Evolutionary conservation across 148 eudicot species (phyloP), one percentile per base, ranked within the genome.

Genomic region (Rhododendron griersonianum): DNA sequence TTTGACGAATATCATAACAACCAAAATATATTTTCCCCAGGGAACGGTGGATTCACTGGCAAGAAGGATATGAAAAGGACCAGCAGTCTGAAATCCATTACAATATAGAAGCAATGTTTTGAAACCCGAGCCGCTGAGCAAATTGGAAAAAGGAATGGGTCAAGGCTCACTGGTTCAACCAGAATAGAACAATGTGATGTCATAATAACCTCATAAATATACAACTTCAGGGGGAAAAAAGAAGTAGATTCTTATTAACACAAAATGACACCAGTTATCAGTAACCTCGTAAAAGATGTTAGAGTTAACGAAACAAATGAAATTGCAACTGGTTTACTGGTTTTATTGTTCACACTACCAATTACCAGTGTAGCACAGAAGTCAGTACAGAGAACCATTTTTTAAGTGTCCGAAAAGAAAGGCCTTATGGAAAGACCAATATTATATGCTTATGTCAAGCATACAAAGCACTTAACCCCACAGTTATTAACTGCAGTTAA

Each of bases 381-480:
- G 82, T 14, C 4, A 67, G 33, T 67, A 67, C 73, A 67, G 74
- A 67, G 74, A 25, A 30, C 74, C 21, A 18, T 61, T 8, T 67
- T 67, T 67, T 25, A 8, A 67, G 74, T 67, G 14, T 67, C 11
- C 14, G 21, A n/a, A 80, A 19, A 80, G 21, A 47, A 79, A 41
- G 59, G 37, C 82, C 30, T 80, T n/a, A 50, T 13, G 11, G 30
- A n/a, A 5, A n/a, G 51, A 2, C 51, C 35, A 23, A 50, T n/a
- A 80, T 80, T 48, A 80, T n/a, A 67, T 25, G 82, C 82, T n/a
- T 19, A 48, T 6, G 11, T 50, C 82, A 80, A 80, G 55, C 30
- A 75, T 37, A 35, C 4, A 81, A 35, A 81, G n/a, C 73, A 82
- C 63, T 59, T 37, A 75, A 37, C 45, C 79, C n/a, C 9, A 75